Conservation (phyloP, 345 rosid genomes). For the Lenwebbia sp. region DNA sequence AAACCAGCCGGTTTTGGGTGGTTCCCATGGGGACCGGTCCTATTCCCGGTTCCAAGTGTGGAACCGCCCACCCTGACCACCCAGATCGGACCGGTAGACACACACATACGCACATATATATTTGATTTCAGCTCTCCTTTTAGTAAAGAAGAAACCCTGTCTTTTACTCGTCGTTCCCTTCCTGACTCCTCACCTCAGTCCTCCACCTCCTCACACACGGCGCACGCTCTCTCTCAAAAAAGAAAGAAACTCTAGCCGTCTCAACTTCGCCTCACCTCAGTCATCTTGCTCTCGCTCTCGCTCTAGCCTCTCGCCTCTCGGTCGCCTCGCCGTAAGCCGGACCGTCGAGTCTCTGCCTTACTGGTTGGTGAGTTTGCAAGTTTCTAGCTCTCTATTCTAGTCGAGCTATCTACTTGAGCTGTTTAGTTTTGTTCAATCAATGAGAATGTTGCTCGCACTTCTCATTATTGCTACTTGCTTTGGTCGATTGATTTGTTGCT, state of each 20-base stretch:
- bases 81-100: not conserved
- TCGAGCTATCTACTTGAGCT: too few species aligned
- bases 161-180: not conserved
- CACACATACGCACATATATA: not conserved
- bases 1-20: too few species aligned
- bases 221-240: not conserved
- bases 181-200: not conserved
- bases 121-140: not conserved
- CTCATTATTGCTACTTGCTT: not conserved
- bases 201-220: not conserved
- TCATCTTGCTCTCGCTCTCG: too few species aligned
- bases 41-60: too few species aligned
- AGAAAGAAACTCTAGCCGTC: not conserved
- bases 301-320: too few species aligned
- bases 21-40: too few species aligned
- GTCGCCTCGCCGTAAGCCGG: conserved; percentile 22
- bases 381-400: not conserved
- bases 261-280: too few species aligned
- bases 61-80: not conserved
- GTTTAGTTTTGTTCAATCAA: too few species aligned
- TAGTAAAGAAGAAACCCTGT: not conserved
- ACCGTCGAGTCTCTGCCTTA: conserved; percentile 38
- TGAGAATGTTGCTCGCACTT: not conserved
- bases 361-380: conserved; percentile 46
- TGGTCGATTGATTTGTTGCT: not conserved